Evolutionary conservation across 345 rosid genomes (phyloP).

Genomic region (Mercurialis annua): DNA sequence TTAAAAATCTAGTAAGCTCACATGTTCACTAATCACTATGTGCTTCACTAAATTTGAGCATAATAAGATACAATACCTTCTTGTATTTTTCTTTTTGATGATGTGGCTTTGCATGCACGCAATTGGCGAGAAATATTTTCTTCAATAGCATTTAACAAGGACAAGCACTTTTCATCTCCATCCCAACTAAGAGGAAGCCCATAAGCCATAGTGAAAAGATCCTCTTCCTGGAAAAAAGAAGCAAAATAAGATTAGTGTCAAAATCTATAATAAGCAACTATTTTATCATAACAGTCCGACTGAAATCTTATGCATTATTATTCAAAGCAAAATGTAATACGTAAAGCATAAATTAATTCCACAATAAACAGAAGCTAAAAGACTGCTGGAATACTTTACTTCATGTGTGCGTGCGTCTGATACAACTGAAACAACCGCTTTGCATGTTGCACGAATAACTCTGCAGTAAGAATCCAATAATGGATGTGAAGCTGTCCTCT

Average conservation of each 20-base stretch:
- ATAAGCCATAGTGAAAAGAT: conserved; percentile 79
- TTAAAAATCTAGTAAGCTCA: not conserved
- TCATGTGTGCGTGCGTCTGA: conserved; percentile 99
- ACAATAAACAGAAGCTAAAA: conserved; percentile 30
- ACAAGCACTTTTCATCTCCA: conserved; percentile 83
- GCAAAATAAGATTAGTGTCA: conserved; percentile 2
- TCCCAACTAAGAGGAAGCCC: conserved; percentile 78
- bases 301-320: not conserved
- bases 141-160: conserved; percentile 83
- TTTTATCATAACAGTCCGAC: not conserved
- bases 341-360: conserved; percentile 5
- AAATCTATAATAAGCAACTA: not conserved
- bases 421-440: conserved; percentile 85
- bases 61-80: conserved; percentile 50
- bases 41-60: not conserved
- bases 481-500: conserved; percentile 81
- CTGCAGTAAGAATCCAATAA: conserved; percentile 86
- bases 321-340: not conserved
- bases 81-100: conserved; percentile 49
- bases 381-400: conserved; percentile 73
- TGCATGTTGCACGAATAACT: conserved; percentile 86
- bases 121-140: conserved; percentile 82
- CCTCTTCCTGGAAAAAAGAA: conserved; percentile 74
- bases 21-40: not conserved
- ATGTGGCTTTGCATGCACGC: conserved; percentile 75